Conservation (phyloP, 148 eudicot species). For the Camellia lanceoleosa region DNA sequence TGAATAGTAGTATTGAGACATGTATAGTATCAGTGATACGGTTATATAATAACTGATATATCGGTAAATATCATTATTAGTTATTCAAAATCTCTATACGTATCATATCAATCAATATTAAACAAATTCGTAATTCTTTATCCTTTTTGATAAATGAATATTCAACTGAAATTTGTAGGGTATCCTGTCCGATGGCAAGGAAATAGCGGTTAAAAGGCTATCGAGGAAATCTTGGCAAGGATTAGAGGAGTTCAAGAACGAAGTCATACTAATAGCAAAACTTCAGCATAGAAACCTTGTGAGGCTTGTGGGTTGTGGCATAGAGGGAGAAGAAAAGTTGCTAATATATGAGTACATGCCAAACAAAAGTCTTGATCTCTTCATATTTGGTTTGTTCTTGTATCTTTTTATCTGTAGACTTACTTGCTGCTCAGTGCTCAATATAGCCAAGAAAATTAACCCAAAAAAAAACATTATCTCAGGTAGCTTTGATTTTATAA, state of each 20-base stretch:
- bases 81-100: no score
- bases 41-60: no score
- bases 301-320: slow-evolving; percentile 31
- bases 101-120: no score
- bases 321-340: slow-evolving; percentile 37
- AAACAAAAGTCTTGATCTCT: slow-evolving; percentile 40
- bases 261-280: slow-evolving; percentile 32
- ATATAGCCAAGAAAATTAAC: neutral
- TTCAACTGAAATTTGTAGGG: slow-evolving; percentile 20
- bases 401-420: neutral
- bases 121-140: neutral
- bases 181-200: slow-evolving; percentile 14
- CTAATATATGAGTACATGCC: slow-evolving; percentile 44
- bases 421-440: neutral
- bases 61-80: no score
- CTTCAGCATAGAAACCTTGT: slow-evolving; percentile 28
- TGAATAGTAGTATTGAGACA: no score
- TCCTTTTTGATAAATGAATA: neutral
- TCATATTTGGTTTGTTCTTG: slow-evolving; percentile 24
- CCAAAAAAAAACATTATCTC: no score
- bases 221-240: slow-evolving; percentile 27
- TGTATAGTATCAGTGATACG: no score
- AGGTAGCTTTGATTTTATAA: no score
- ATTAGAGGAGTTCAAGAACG: slow-evolving; percentile 40
- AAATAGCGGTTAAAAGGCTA: slow-evolving; percentile 34